Conservation (phyloP, 2,329 filamentous ascomycete species). For the Phaeoacremonium minimum region DNA sequence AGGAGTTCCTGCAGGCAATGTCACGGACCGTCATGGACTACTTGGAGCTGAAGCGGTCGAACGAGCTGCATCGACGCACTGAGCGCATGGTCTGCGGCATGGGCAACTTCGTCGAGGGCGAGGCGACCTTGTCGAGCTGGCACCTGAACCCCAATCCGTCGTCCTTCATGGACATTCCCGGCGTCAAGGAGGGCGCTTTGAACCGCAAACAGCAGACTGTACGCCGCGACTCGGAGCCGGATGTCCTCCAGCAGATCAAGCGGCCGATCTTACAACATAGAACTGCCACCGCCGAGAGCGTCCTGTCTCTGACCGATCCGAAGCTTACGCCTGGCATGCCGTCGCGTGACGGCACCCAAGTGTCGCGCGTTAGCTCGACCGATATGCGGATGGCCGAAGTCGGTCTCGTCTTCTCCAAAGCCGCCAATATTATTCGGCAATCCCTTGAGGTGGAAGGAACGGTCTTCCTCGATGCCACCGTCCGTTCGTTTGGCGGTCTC, state of each 20-base stretch:
- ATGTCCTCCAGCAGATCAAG: no score
- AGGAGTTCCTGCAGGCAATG: slow-evolving; percentile 17
- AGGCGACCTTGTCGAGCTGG: slow-evolving; percentile 11
- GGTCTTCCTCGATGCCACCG: slow-evolving; percentile 26
- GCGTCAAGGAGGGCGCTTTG: slow-evolving; percentile 3
- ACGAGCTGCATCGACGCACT: slow-evolving; percentile 19
- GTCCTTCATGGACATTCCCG: slow-evolving; percentile 3
- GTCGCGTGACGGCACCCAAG: no score
- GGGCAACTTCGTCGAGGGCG: slow-evolving; percentile 28
- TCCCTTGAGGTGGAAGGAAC: slow-evolving; percentile 36
- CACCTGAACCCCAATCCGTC: no score
- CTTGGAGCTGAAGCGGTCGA: slow-evolving; percentile 23
- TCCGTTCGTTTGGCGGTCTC: slow-evolving; percentile 20
- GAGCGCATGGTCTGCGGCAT: slow-evolving; percentile 31
- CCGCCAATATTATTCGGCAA: slow-evolving; percentile 36
- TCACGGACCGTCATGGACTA: slow-evolving; percentile 27
- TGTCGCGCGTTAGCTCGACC: slow-evolving; percentile 8
- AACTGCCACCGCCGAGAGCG: no score
- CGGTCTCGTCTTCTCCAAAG: slow-evolving; percentile 15
- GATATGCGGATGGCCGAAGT: slow-evolving; percentile 8
- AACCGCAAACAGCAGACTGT: slow-evolving; percentile 3
- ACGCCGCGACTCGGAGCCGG: no score
- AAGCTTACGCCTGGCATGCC: no score
- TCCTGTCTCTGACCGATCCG: no score
- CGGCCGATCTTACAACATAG: no score